phyloP scores from a whole-genome alignment of 2,329 filamentous ascomycete species.

The Polychaeton citri region DNA sequence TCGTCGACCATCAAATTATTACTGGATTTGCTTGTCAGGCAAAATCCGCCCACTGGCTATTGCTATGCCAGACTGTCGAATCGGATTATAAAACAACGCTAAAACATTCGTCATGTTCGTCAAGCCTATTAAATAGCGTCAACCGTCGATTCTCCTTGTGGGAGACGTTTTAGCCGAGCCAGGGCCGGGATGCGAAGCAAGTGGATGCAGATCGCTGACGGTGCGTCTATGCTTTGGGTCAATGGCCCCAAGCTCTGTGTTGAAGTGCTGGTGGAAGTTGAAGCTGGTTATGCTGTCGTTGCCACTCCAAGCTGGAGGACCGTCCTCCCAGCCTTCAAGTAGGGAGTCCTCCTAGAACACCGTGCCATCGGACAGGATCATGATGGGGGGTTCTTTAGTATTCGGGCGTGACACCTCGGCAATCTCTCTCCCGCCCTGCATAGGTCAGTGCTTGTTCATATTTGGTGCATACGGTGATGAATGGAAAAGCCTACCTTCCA shows the following conservation, averaged over 20 bases:
- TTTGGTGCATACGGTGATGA: neutral
- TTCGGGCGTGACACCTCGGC: conserved; percentile 92
- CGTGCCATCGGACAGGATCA: conserved; percentile 91
- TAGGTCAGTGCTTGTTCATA: no score
- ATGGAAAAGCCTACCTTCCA: conserved; percentile 64
- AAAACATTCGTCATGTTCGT: no score
- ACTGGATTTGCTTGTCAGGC: no score
- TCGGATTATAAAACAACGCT: no score
- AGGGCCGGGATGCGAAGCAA: neutral
- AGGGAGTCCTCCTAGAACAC: conserved; percentile 54
- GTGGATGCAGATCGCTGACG: neutral
- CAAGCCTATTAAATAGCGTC: no score
- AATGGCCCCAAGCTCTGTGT: neutral
- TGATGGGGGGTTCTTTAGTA: conserved; percentile 89
- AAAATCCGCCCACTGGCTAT: no score
- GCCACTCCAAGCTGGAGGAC: conserved; percentile 5
- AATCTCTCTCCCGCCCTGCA: conserved; percentile 78
- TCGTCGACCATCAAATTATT: no score
- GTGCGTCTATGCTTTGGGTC: neutral
- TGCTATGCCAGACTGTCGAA: no score
- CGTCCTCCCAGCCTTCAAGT: conserved; percentile 13
- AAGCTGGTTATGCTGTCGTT: neutral
- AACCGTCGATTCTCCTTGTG: no score
- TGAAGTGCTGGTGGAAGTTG: neutral
- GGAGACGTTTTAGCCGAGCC: no score